Percentiles rank a stretch among this genome's conserved stretches.
These are phyloP conservation scores for Malassezia slooffiae DNA, from an alignment of 1,284 basidiomycete species.

Conservation along the genomic window DNA sequence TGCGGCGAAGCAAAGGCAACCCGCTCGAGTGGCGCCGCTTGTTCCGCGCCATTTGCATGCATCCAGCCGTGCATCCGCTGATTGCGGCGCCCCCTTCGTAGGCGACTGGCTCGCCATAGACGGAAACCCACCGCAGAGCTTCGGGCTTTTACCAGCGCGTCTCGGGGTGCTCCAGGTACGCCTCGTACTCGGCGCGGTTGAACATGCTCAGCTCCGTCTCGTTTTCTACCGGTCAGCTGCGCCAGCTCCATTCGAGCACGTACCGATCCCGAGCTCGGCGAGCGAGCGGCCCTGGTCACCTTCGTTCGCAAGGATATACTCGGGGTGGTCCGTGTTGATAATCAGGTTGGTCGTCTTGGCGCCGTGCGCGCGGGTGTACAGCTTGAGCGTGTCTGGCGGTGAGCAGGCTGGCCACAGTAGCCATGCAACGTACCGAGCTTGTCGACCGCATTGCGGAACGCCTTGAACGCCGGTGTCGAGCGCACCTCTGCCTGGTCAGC, in stretches of 20 bases:
- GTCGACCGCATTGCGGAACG: slow-evolving; percentile 25
- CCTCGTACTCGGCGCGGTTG: slow-evolving; percentile 31
- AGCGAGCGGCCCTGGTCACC: slow-evolving; percentile 17
- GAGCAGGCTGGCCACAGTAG: not conserved
- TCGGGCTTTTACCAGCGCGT: slow-evolving; percentile 45
- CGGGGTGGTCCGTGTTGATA: slow-evolving; percentile 42
- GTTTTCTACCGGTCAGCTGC: slow-evolving; percentile 24
- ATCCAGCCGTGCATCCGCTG: slow-evolving; percentile 6
- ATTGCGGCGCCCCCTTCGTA: no score
- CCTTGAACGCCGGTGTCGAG: slow-evolving; percentile 23
- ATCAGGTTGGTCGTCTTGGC: slow-evolving; percentile 56
- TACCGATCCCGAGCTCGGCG: slow-evolving; percentile 25
- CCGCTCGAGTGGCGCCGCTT: slow-evolving; percentile 48
- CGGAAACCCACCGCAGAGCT: no score
- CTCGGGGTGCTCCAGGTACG: slow-evolving; percentile 31
- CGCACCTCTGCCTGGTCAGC: slow-evolving; percentile 17
- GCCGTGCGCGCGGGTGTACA: slow-evolving; percentile 88
- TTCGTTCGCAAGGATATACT: slow-evolving; percentile 27
- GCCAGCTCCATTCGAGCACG: not conserved
- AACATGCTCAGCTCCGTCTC: slow-evolving; percentile 43
- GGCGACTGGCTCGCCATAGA: no score
- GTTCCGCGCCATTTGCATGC: slow-evolving; percentile 30
- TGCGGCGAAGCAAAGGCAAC: slow-evolving; percentile 45
- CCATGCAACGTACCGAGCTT: slow-evolving; percentile 16
- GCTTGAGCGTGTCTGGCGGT: slow-evolving; percentile 66